These are phyloP conservation scores for Chernovozyma sophiae-reginae DNA, from an alignment of 1,139 yeast genomes.

Conservation along the genomic window DNA sequence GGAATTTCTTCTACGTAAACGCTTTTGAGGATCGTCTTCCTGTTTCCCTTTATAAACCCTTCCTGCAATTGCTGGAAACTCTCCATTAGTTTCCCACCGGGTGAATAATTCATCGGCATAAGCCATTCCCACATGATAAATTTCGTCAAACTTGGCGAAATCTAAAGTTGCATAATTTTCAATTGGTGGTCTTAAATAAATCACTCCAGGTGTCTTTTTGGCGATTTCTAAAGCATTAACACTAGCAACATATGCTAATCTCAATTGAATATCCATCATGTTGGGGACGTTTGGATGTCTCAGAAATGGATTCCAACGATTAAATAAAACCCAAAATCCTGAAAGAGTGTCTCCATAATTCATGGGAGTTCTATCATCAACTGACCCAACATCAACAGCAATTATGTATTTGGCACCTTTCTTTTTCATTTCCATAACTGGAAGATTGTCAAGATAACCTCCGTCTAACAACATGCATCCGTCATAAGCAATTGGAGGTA, in stretches of 20 bases:
- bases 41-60: slow-evolving; percentile 21
- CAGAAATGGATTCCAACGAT: slow-evolving; percentile 89
- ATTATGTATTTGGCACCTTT: slow-evolving; percentile 84
- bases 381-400: slow-evolving; percentile 97
- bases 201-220: slow-evolving; percentile 77
- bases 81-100: slow-evolving; percentile 48
- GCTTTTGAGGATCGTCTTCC: slow-evolving; percentile 14
- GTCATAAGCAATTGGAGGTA: slow-evolving; percentile 85
- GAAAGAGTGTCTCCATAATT: slow-evolving; percentile 88
- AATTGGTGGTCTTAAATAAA: slow-evolving; percentile 92
- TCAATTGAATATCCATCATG: slow-evolving; percentile 90
- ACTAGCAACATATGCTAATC: slow-evolving; percentile 92
- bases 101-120: slow-evolving; percentile 64
- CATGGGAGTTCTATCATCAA: slow-evolving; percentile 89
- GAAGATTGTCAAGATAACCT: slow-evolving; percentile 90
- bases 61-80: slow-evolving; percentile 65
- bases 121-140: slow-evolving; percentile 71
- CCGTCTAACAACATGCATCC: slow-evolving; percentile 96
- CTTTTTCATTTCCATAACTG: slow-evolving; percentile 85
- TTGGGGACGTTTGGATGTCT: slow-evolving; percentile 85
- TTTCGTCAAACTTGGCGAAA: slow-evolving; percentile 88
- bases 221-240: slow-evolving; percentile 91
- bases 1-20: slow-evolving; percentile 59
- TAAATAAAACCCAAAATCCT: slow-evolving; percentile 87
- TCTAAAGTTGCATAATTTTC: slow-evolving; percentile 89